These are phyloP conservation scores for Rachicladosporium sp. DNA, from an alignment of 2,329 filamentous ascomycete genomes.

Conservation along the genomic window DNA sequence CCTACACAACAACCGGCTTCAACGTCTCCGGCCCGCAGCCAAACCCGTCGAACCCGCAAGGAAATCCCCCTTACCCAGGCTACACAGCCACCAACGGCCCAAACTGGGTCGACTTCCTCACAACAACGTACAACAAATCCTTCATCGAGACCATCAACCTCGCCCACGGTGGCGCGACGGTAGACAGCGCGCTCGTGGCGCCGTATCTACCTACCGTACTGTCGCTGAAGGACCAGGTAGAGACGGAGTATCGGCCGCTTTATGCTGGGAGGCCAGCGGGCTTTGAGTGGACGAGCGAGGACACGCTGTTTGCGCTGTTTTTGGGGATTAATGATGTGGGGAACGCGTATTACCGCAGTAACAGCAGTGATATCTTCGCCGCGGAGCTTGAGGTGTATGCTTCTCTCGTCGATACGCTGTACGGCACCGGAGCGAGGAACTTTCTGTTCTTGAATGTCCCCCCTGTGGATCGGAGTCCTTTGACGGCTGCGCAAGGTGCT, in stretches of 20 bases:
- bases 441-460: slow-evolving; percentile 38
- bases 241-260: slow-evolving; percentile 20
- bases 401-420: slow-evolving; percentile 28
- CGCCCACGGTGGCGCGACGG: slow-evolving; percentile 35
- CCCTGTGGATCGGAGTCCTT: slow-evolving; percentile 41
- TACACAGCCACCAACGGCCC: slow-evolving; percentile 30
- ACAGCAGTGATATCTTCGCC: slow-evolving; percentile 21
- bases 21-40: slow-evolving; percentile 40
- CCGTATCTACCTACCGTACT: slow-evolving; percentile 39
- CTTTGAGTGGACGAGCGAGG: slow-evolving; percentile 30
- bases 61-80: slow-evolving; percentile 45
- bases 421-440: slow-evolving; percentile 35
- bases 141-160: slow-evolving; percentile 40
- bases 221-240: slow-evolving; percentile 40
- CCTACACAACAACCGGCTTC: slow-evolving; percentile 50
- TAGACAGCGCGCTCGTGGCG: slow-evolving; percentile 35
- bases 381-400: slow-evolving; percentile 27
- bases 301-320: slow-evolving; percentile 26
- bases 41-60: slow-evolving; percentile 42
- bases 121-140: slow-evolving; percentile 33
- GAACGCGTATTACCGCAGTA: slow-evolving; percentile 33
- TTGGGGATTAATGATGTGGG: slow-evolving; percentile 47
- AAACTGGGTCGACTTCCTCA: slow-evolving; percentile 43
- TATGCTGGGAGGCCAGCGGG: slow-evolving; percentile 16
- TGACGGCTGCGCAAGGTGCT: slow-evolving; percentile 30